Evolutionary conservation across 768 basidiomycete genomes (phyloP).

Genomic region (Aureoboletus auriporus): DNA sequence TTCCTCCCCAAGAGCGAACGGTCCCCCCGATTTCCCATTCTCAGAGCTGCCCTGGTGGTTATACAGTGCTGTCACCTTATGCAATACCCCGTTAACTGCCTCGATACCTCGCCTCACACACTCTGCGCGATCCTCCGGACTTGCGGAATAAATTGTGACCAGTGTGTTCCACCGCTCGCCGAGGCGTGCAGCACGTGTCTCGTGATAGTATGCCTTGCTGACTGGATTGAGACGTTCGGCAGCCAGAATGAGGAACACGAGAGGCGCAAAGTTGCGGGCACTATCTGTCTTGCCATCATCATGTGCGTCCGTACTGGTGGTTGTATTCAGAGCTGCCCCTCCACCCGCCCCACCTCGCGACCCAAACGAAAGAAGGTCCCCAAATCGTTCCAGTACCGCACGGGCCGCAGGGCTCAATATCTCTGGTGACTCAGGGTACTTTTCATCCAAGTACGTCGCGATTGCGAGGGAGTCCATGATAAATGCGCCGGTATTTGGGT

Average conservation of each 20-base stretch:
- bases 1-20: conserved; percentile 11
- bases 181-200: conserved; percentile 30
- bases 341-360: background rate
- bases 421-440: conserved; percentile 40
- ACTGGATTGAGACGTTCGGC: conserved; percentile 24
- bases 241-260: conserved; percentile 18
- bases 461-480: conserved; percentile 43
- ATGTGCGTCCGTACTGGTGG: background rate
- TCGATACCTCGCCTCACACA: conserved; percentile 13
- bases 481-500: conserved; percentile 35
- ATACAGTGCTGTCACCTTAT: conserved; percentile 6
- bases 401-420: conserved; percentile 34
- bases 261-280: background rate
- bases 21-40: background rate
- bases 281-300: background rate
- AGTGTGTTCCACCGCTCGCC: conserved; percentile 37
- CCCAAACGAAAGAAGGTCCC: conserved; percentile 7
- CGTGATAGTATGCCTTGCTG: conserved; percentile 38
- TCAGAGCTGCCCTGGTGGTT: background rate
- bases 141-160: conserved; percentile 16
- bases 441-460: conserved; percentile 45
- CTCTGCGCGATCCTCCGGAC: conserved; percentile 22
- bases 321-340: background rate
- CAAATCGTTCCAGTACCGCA: conserved; percentile 35
- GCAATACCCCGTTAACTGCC: conserved; percentile 25